These are phyloP conservation scores for Coemansia sp. DNA, from an alignment of 192 early-diverging fungal genomes.

Conservation along the genomic window DNA sequence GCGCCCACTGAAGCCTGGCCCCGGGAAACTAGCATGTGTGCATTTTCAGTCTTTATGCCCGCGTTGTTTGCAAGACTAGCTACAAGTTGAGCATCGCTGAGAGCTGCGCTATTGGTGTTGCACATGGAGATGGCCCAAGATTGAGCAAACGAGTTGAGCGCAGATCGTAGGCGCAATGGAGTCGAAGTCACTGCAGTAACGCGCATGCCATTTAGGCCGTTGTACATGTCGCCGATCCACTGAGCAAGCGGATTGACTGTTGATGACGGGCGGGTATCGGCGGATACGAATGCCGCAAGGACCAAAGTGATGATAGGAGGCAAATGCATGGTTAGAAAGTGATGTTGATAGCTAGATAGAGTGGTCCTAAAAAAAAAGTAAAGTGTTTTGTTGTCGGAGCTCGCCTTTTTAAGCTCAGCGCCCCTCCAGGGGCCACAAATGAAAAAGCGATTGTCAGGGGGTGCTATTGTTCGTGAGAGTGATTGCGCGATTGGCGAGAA, in stretches of 20 bases:
- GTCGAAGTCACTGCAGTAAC: slow-evolving; percentile 1
- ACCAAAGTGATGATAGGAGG: neutral
- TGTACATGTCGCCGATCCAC: slow-evolving; percentile 18
- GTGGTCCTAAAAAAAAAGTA: neutral
- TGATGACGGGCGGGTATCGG: neutral
- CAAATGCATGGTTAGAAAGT: neutral
- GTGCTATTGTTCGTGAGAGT: neutral
- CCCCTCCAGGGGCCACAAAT: neutral
- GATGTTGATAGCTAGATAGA: too few relatives aligned
- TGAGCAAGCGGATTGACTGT: neutral
- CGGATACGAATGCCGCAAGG: too few relatives aligned
- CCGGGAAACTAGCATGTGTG: neutral
- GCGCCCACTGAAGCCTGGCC: neutral
- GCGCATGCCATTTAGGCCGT: slow-evolving; percentile 8
- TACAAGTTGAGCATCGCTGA: neutral
- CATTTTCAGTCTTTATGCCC: neutral
- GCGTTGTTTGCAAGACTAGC: neutral
- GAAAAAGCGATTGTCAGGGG: neutral
- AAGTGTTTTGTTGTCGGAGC: too few relatives aligned
- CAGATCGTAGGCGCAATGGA: slow-evolving; percentile 4
- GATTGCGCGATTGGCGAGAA: neutral
- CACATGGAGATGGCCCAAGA: slow-evolving; percentile 5
- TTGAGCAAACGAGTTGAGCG: slow-evolving; percentile 15
- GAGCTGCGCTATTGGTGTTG: neutral
- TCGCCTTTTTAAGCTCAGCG: neutral